Evolutionary conservation across 306 rosid genomes (phyloP), one percentile per base, ranked within the genome.

Genomic region (Spatholobus suberectus): DNA sequence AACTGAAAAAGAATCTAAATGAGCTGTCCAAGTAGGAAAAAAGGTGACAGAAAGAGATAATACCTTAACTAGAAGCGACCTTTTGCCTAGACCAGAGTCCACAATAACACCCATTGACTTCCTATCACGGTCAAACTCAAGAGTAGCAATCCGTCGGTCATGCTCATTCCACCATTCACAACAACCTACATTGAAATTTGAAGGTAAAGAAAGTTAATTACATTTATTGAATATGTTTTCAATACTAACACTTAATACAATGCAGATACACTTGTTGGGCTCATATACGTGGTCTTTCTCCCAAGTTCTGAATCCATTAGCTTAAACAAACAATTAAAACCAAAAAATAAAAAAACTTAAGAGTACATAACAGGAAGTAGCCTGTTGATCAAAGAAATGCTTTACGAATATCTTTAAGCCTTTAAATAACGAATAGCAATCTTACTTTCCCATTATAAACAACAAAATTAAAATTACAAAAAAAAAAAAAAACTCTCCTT

Each of bases 61-160:
- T 88, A 94, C 98, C 98, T 94, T 92, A 40, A 93, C 97, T 13
- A 92, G 90, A 58, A 94, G 90, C 4, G 87, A 88, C 57, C 85
- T 91, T 78, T 81, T 91, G 70, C 91, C 92, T 2, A 57, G 49
- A 44, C 82, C 43, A 35, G 97, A 87, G 72, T 86, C 83, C 54
- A 87, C 93, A 82, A 92, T 77, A 20, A 94, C 96, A 51, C 97
- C 96, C 98, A 92, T 93, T 65, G 96, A 94, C 86, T 94, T 94
- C 47, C 95, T 89, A 80, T 91, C 94, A 75, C 91, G 96, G 81
- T 94, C 98, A 90, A 94, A 93, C 85, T 94, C 98, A 14, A 94
- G 96, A 44, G 97, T 92, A 59, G 97, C 98, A 91, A 94, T 87
- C 21, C 97, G 87, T 6, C 12, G 78, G 62, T 94, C 90, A 43